A percentile compares a stretch with the other conserved stretches of the same genome.
These are phyloP conservation scores for Lumnitzera littorea DNA, from an alignment of 345 rosid species.

Conservation along the genomic window DNA sequence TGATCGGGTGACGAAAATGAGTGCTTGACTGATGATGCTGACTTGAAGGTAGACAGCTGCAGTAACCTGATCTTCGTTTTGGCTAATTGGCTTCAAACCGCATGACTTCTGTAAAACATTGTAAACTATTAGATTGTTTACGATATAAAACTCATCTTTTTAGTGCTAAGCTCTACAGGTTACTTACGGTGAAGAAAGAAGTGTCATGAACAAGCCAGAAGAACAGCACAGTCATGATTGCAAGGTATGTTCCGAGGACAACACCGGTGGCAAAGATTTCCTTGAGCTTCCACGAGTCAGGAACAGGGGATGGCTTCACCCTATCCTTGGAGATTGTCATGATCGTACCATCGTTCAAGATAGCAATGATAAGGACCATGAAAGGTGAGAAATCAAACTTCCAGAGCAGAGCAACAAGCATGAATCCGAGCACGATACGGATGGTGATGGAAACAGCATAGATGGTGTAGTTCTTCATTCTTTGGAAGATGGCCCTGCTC, in stretches of 20 bases:
- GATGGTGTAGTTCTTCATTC: slow-evolving; percentile 92
- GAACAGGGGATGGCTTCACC: slow-evolving; percentile 73
- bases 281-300: slow-evolving; percentile 78
- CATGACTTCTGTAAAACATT: slow-evolving; percentile 33
- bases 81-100: slow-evolving; percentile 39
- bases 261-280: slow-evolving; percentile 71
- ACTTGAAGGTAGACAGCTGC: slow-evolving; percentile 87
- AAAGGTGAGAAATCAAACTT: slow-evolving; percentile 76
- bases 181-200: slow-evolving; percentile 52
- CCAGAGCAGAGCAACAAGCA: slow-evolving; percentile 72
- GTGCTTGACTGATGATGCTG: slow-evolving; percentile 84
- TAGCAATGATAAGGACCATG: slow-evolving; percentile 77
- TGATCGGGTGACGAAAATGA: slow-evolving; percentile 76
- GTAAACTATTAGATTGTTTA: background rate
- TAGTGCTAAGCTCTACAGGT: background rate
- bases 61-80: slow-evolving; percentile 36
- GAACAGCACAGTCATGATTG: slow-evolving; percentile 47
- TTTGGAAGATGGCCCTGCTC: slow-evolving; percentile 80
- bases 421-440: slow-evolving; percentile 73
- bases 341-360: slow-evolving; percentile 79
- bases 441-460: slow-evolving; percentile 84
- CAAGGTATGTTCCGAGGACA: slow-evolving; percentile 72
- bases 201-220: slow-evolving; percentile 66
- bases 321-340: slow-evolving; percentile 83
- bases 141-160: too few species aligned